These are phyloP conservation scores for Cetradonia linearis DNA, from an alignment of 495 filamentous ascomycete genomes.

Conservation along the genomic window DNA sequence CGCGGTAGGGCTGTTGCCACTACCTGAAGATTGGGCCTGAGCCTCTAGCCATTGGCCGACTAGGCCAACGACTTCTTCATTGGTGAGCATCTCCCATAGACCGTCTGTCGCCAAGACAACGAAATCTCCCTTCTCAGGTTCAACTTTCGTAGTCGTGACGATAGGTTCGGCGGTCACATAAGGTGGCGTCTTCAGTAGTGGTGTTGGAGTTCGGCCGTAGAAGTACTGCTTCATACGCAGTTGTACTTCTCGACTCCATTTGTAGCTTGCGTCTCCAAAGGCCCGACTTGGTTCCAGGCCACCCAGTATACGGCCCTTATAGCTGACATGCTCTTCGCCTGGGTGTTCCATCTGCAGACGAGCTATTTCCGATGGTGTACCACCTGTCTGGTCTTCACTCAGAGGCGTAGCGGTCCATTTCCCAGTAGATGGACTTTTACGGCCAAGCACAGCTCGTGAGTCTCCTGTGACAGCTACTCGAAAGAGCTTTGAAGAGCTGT, in stretches of 20 bases:
- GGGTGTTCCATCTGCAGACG: constrained; percentile 79
- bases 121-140: constrained; percentile 86
- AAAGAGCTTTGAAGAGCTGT: constrained; percentile 69
- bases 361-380: constrained; percentile 69
- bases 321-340: constrained; percentile 70
- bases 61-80: constrained; percentile 93
- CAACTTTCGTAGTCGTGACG: constrained; percentile 87
- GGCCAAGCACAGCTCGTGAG: constrained; percentile 83
- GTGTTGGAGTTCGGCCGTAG: constrained; percentile 66
- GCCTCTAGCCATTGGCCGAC: constrained; percentile 94
- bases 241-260: constrained; percentile 80
- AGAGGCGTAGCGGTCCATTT: constrained; percentile 90
- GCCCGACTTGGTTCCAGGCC: constrained; percentile 85
- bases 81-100: constrained; percentile 98
- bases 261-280: constrained; percentile 94
- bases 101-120: constrained; percentile 95
- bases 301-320: constrained; percentile 82
- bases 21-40: constrained; percentile 39
- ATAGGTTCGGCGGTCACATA: constrained; percentile 97
- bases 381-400: constrained; percentile 86
- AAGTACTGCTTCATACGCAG: constrained; percentile 70
- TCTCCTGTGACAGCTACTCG: constrained; percentile 92
- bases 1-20: constrained; percentile 29
- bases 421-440: constrained; percentile 54
- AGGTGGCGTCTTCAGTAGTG: constrained; percentile 77